These are phyloP conservation scores for Sclerotinia nivalis DNA, from an alignment of 2,329 filamentous ascomycete species.

Conservation along the genomic window DNA sequence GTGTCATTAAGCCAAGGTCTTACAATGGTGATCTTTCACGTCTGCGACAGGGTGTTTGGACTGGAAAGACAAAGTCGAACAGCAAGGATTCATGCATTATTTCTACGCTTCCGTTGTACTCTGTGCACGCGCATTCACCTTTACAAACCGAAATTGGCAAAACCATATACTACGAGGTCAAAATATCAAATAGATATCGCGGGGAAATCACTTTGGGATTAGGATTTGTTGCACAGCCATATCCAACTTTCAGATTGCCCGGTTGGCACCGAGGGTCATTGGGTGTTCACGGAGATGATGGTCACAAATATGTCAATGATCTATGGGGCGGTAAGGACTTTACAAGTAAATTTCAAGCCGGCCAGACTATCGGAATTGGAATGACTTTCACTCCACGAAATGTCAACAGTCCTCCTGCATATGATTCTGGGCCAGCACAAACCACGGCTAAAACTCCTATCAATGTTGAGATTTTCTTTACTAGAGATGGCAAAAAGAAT, in stretches of 20 bases:
- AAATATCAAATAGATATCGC: constrained; percentile 48
- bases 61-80: constrained; percentile 45
- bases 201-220: constrained; percentile 58
- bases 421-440: constrained; percentile 34
- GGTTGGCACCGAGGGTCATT: constrained; percentile 78
- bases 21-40: constrained; percentile 52
- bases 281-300: constrained; percentile 79
- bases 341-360: constrained; percentile 60
- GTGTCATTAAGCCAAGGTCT: constrained; percentile 52
- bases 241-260: constrained; percentile 74
- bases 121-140: constrained; percentile 59
- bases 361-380: constrained; percentile 70
- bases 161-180: constrained; percentile 71
- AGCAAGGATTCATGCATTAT: constrained; percentile 64
- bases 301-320: constrained; percentile 74
- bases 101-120: constrained; percentile 69
- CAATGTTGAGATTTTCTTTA: constrained; percentile 67
- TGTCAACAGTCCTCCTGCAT: constrained; percentile 37
- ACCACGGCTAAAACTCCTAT: constrained; percentile 39
- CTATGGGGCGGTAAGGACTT: constrained; percentile 71
- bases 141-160: constrained; percentile 49
- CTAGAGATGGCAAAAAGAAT: constrained; percentile 59
- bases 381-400: constrained; percentile 55
- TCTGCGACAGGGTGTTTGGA: constrained; percentile 54
- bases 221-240: constrained; percentile 72